Conservation (phyloP, 176 grass and related monocot species). For the Oryza punctata region DNA sequence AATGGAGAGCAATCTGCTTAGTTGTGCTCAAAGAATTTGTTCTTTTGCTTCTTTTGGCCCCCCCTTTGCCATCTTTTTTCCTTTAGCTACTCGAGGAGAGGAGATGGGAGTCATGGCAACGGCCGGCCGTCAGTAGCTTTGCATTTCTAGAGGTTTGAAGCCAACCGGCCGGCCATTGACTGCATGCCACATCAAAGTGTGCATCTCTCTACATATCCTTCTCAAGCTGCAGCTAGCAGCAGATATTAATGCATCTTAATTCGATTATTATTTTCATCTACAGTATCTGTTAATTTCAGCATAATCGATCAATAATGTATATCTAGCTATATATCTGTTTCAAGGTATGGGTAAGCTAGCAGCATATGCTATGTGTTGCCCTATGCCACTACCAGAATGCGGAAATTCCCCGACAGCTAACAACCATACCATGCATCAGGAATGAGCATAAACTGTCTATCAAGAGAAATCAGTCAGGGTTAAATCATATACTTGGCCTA, state of each 20-base stretch:
- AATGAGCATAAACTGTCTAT: background rate
- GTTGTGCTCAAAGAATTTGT: conserved; percentile 76
- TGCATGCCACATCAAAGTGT: conserved; percentile 51
- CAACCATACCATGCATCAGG: background rate
- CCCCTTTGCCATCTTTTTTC: conserved; percentile 53
- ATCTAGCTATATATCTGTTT: background rate
- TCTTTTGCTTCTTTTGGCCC: conserved; percentile 51
- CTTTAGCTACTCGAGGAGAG: conserved; percentile 57
- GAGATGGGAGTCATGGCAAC: conserved; percentile 40
- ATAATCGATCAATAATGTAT: background rate
- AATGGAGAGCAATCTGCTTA: conserved; percentile 64
- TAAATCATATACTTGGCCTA: background rate
- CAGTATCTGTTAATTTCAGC: background rate
- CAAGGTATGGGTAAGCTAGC: background rate
- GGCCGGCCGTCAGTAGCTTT: conserved; percentile 43
- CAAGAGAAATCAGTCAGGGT: background rate
- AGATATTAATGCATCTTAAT: conserved; percentile 3
- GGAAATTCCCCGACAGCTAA: background rate
- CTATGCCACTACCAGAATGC: background rate
- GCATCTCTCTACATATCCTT: conserved; percentile 14
- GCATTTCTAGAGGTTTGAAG: conserved; percentile 78
- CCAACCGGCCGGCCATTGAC: conserved; percentile 58
- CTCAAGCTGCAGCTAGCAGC: conserved; percentile 37
- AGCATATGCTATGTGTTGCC: background rate
- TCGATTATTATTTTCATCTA: conserved; percentile 32